Evolutionary conservation across 495 filamentous ascomycete species (phyloP), one percentile per base, ranked within the genome.

Genomic region (Clohesyomyces aquaticus): DNA sequence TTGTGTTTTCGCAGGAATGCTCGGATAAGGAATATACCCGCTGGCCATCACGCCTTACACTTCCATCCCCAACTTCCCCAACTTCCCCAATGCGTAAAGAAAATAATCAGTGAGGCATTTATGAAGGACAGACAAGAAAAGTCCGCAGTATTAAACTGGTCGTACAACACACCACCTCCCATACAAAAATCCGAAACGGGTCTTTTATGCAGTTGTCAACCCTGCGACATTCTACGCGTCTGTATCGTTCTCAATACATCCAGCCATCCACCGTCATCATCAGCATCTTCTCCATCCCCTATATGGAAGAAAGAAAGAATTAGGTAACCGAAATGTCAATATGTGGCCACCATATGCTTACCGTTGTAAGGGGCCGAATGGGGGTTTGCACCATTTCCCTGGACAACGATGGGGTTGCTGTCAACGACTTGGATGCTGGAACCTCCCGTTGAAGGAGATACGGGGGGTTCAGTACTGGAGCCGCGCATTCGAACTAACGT

Each of bases 381-480:
- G 25, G 42, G 16, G 23, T 46, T 27, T 23, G 49, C 19, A n/a
- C 43, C 61, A 23, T 45, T 55, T 23, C 69, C 49, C 55, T 73
- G 71, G 12, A 75, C 73, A 19, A 57, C 66, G 56, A 75, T 66
- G 2, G 68, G 57, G 14, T 74, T 68, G 60, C 73, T 75, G 27
- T 75, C 73, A 16, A 74, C 61, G 22, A 66, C 56, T 28, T 71
- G 46, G 10, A 75, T 55, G 26, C 58, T 71, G 27, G 56, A 60
- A 35, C 65, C 73, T 53, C 58, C 65, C 21, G 59, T 32, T 16
- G 57, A 18, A 1, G 63, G 49, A 3, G 62, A 18, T 14, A 60
- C 48, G 4, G 58, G 53, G 22, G 57, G 62, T 19, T 65, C 67
- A 9, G 47, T n/a, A 35, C 35, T 55, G 28, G 63, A 49, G 32